phyloP scores from a whole-genome alignment of 768 basidiomycete species.

The Rhizopogon rudus region DNA sequence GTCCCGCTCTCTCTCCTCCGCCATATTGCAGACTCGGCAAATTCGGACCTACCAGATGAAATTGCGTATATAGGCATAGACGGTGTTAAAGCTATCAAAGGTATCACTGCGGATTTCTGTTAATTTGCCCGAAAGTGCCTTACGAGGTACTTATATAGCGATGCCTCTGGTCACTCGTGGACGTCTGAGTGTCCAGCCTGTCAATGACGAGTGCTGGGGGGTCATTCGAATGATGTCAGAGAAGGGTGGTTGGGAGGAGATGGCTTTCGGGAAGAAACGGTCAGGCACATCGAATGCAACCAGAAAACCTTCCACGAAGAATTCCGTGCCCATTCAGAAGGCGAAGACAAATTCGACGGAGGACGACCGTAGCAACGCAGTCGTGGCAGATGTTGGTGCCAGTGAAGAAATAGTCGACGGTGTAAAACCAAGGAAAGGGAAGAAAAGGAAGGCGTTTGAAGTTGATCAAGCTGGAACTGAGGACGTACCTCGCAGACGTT shows the following conservation, averaged over 20 bases:
- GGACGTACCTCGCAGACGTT: slow-evolving; percentile 16
- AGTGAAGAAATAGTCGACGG: slow-evolving; percentile 1
- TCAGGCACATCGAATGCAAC: not conserved
- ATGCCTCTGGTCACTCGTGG: slow-evolving; percentile 83
- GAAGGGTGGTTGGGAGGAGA: slow-evolving; percentile 73
- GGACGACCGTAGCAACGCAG: not conserved
- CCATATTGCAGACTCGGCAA: slow-evolving; percentile 43
- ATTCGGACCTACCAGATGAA: slow-evolving; percentile 39
- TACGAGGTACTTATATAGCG: slow-evolving; percentile 28
- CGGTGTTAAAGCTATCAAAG: slow-evolving; percentile 60
- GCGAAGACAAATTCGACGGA: not conserved
- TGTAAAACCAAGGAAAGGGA: slow-evolving; percentile 3
- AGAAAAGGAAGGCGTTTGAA: slow-evolving; percentile 20
- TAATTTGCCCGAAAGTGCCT: not conserved
- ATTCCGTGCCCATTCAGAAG: not conserved
- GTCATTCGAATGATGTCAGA: slow-evolving; percentile 57
- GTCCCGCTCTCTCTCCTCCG: slow-evolving; percentile 75
- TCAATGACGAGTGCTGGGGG: slow-evolving; percentile 60
- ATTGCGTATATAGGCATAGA: slow-evolving; percentile 64
- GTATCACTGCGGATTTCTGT: slow-evolving; percentile 28
- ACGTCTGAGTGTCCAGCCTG: slow-evolving; percentile 84
- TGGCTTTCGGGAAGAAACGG: slow-evolving; percentile 37
- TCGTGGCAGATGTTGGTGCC: slow-evolving; percentile 5
- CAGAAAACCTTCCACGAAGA: not conserved
- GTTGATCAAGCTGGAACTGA: not conserved